Evolutionary conservation across 2,329 filamentous ascomycete species (phyloP).

Genomic region (Arachnomyces sp.): DNA sequence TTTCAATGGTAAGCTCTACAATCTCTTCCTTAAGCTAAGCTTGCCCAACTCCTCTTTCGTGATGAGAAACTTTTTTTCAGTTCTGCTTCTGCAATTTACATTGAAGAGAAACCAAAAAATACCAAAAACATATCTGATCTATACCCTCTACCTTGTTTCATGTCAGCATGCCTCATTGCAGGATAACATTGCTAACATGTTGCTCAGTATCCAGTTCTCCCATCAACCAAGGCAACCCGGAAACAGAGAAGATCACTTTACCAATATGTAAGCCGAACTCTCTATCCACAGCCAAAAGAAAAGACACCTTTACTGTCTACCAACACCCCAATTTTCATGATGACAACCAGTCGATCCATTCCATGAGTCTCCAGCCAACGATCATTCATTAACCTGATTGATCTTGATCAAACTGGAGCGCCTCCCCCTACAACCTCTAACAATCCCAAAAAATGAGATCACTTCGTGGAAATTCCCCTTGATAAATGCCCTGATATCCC

Average conservation of each 20-base stretch:
- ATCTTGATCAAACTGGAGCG: conserved; percentile 16
- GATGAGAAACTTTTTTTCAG: conserved; percentile 50
- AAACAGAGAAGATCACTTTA: too few species aligned
- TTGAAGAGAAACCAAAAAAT: conserved; percentile 53
- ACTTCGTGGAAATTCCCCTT: too few species aligned
- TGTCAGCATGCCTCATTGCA: not conserved
- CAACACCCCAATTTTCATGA: conserved; percentile 36
- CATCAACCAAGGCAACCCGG: too few species aligned
- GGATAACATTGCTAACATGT: conserved; percentile 1
- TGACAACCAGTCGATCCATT: conserved; percentile 59
- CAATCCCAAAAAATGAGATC: too few species aligned
- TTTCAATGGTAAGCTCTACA: too few species aligned
- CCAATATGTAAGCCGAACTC: too few species aligned
- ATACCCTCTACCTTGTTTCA: conserved; percentile 5
- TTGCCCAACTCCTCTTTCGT: conserved; percentile 19
- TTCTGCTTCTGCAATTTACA: conserved; percentile 56
- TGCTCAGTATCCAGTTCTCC: too few species aligned
- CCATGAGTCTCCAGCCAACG: conserved; percentile 46
- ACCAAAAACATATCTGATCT: conserved; percentile 47
- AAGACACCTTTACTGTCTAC: conserved; percentile 1
- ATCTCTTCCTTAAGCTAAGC: too few species aligned
- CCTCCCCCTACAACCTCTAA: conserved; percentile 30
- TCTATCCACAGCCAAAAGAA: too few species aligned
- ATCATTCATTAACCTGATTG: too few species aligned
- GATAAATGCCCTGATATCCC: conserved; percentile 19